Evolutionary conservation across 257 asterid species (phyloP).

Genomic region (Penstemon newberryi): DNA sequence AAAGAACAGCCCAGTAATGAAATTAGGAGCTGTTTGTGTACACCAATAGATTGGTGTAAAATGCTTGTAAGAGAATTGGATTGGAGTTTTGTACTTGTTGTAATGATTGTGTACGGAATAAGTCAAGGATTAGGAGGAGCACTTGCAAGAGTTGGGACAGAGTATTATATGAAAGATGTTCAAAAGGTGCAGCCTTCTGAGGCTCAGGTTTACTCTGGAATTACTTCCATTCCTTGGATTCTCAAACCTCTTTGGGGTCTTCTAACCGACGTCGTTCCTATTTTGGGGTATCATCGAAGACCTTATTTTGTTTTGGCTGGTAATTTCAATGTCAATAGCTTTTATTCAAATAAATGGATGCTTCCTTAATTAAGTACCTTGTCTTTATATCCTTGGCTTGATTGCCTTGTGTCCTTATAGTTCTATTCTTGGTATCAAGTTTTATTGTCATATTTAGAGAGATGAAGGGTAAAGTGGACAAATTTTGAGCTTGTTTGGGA

Average conservation of each 20-base stretch:
- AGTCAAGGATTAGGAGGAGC: conserved; percentile 95
- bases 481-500: no score
- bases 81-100: conserved; percentile 89
- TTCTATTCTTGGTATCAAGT: no score
- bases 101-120: conserved; percentile 76
- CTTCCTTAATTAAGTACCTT: background rate
- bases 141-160: conserved; percentile 65
- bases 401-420: no score
- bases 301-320: conserved; percentile 93
- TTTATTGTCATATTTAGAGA: background rate
- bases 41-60: conserved; percentile 65
- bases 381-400: background rate
- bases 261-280: conserved; percentile 85
- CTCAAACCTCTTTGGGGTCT: conserved; percentile 95
- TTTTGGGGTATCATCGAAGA: conserved; percentile 80
- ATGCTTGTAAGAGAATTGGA: conserved; percentile 71
- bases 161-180: conserved; percentile 94
- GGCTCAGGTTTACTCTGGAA: conserved; percentile 86
- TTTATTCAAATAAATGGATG: no score
- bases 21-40: conserved; percentile 36
- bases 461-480: no score
- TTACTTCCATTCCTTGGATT: conserved; percentile 91
- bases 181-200: conserved; percentile 98
- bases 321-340: conserved; percentile 27
- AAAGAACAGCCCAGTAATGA: conserved; percentile 28